Conservation (phyloP, 2,329 filamentous ascomycete species). For the Cladosporium oxysporum region DNA sequence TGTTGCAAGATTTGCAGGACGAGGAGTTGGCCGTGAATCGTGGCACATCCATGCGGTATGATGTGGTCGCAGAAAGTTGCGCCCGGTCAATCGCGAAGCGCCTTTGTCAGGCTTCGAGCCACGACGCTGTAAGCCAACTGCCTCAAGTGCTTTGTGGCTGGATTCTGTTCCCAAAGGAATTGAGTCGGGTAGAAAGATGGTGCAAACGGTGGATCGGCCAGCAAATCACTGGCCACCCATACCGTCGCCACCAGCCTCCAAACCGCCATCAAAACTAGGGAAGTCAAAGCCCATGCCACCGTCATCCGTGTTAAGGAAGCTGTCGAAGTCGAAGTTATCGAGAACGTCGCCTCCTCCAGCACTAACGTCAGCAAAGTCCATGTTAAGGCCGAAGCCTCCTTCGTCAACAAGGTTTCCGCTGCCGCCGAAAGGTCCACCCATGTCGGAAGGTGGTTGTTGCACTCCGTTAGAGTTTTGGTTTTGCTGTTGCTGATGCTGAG, state of each 20-base stretch:
- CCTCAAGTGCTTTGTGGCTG: neutral
- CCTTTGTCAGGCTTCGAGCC: neutral
- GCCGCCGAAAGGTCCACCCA: constrained; percentile 37
- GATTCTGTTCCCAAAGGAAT: neutral
- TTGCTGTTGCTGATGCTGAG: constrained; percentile 33
- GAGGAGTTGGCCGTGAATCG: neutral
- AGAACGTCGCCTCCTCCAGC: constrained; percentile 62
- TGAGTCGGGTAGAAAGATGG: neutral
- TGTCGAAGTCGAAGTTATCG: constrained; percentile 68
- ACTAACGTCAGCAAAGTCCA: constrained; percentile 45
- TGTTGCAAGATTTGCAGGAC: neutral
- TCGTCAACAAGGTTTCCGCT: constrained; percentile 43
- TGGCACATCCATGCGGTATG: neutral
- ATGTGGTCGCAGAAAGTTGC: constrained; percentile 2
- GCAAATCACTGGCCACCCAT: constrained; percentile 15
- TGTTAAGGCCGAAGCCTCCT: constrained; percentile 37
- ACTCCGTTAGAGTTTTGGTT: constrained; percentile 25
- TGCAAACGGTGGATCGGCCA: neutral
- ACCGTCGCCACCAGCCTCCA: constrained; percentile 19
- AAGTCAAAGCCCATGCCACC: constrained; percentile 38
- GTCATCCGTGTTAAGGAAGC: constrained; percentile 57
- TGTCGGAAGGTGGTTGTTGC: constrained; percentile 31
- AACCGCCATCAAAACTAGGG: constrained; percentile 12
- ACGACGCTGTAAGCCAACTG: neutral
- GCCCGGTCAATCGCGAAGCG: neutral